phyloP scores from a whole-genome alignment of 169 alveolate genomes.

The Eimeria zaria region DNA sequence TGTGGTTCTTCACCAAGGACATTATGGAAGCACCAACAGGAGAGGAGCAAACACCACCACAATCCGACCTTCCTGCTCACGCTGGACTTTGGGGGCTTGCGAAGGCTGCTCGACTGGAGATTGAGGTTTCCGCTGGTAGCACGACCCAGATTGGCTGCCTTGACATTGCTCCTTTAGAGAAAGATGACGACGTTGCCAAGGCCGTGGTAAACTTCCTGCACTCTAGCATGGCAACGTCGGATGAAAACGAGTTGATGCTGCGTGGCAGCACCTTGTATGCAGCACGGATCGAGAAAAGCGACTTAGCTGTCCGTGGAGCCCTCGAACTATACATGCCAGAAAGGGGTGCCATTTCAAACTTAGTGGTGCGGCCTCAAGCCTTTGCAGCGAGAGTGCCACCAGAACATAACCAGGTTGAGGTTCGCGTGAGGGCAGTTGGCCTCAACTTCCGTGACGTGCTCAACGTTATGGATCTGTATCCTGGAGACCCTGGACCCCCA shows the following conservation, averaged over 20 bases:
- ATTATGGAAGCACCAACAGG: conserved; percentile 24
- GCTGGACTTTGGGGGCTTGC: conserved; percentile 93
- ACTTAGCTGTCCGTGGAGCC: conserved; percentile 78
- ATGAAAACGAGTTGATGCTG: conserved; percentile 72
- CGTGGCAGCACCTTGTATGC: conserved; percentile 71
- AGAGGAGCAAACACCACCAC: conserved; percentile 51
- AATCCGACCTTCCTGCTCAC: conserved; percentile 84
- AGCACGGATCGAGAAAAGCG: conserved; percentile 75
- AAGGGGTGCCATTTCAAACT: conserved; percentile 86
- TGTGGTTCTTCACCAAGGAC: conserved; percentile 85
- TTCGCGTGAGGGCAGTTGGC: conserved; percentile 87
- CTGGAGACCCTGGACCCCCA: conserved; percentile 94
- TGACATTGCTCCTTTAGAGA: conserved; percentile 71
- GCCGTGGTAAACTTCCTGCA: conserved; percentile 50
- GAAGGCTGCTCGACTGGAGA: conserved; percentile 88
- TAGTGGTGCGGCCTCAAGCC: conserved; percentile 85
- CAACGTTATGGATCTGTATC: conserved; percentile 90
- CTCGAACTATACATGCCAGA: conserved; percentile 85
- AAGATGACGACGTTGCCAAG: conserved; percentile 77
- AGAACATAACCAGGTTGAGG: conserved; percentile 81
- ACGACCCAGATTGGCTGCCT: conserved; percentile 80
- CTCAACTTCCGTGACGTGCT: conserved; percentile 90
- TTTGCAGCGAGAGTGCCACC: conserved; percentile 83
- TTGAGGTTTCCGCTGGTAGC: conserved; percentile 80
- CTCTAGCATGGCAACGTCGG: conserved; percentile 50